phyloP scores from a whole-genome alignment of 768 basidiomycete genomes.

The Lenzites betulinus region DNA sequence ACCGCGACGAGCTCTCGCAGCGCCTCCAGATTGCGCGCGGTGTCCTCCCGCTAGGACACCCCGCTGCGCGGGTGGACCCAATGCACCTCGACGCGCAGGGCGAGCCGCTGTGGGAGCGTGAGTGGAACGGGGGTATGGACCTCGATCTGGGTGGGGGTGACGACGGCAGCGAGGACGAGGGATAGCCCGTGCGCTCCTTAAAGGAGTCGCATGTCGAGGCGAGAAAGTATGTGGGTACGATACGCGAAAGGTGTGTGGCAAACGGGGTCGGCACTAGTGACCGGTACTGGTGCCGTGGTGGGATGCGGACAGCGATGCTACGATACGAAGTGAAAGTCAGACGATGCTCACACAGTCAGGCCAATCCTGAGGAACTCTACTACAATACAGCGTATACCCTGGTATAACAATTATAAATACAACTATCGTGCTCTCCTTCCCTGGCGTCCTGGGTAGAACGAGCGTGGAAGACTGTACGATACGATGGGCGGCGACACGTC shows the following conservation, averaged over 20 bases:
- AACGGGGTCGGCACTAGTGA: background rate
- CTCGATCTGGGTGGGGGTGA: slow-evolving; percentile 48
- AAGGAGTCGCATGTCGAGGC: background rate
- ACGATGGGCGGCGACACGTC: no score
- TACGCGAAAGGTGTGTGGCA: background rate
- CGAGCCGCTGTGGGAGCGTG: slow-evolving; percentile 72
- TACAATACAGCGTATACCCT: slow-evolving; percentile 20
- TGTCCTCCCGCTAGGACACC: slow-evolving; percentile 61
- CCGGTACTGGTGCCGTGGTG: background rate
- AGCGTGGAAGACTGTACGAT: no score
- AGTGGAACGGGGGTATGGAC: slow-evolving; percentile 76
- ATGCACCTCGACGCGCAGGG: slow-evolving; percentile 28
- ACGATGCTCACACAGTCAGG: background rate
- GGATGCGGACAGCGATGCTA: background rate
- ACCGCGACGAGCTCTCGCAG: slow-evolving; percentile 56
- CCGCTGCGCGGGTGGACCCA: slow-evolving; percentile 43
- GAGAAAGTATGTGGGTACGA: background rate
- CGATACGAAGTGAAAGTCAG: background rate
- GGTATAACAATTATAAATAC: slow-evolving; percentile 13
- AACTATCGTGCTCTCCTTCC: background rate
- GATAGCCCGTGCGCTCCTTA: background rate
- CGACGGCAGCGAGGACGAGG: slow-evolving; percentile 27
- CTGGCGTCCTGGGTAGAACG: no score
- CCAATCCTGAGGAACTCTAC: background rate
- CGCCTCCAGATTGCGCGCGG: slow-evolving; percentile 63